Percentiles rank a stretch among this genome's conserved stretches.
Conservation (phyloP, 2,329 filamentous ascomycete genomes). For the Microcera coccophila region DNA sequence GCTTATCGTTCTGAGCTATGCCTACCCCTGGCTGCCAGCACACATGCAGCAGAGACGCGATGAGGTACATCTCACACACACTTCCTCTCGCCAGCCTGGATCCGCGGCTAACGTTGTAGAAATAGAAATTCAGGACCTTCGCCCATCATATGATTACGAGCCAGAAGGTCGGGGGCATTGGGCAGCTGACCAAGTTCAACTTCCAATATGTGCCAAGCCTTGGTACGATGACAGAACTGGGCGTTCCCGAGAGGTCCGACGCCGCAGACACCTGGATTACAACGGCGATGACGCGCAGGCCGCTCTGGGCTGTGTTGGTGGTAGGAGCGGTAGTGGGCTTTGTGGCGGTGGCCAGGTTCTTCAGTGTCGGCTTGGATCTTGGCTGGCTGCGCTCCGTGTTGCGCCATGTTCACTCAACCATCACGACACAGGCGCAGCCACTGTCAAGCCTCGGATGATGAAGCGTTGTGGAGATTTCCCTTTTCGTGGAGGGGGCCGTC, state of each 20-base stretch:
- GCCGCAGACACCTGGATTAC: slow-evolving; percentile 1
- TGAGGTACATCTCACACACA: slow-evolving; percentile 21
- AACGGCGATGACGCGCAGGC: background rate
- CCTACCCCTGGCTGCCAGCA: slow-evolving; percentile 34
- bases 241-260: slow-evolving; percentile 19
- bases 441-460: slow-evolving; percentile 4
- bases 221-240: slow-evolving; percentile 32
- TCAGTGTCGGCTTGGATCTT: slow-evolving; percentile 5
- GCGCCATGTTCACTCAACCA: slow-evolving; percentile 15
- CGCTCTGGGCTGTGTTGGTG: slow-evolving; percentile 18
- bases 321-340: slow-evolving; percentile 11
- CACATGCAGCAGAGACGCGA: slow-evolving; percentile 36
- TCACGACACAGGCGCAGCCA: slow-evolving; percentile 17
- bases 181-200: slow-evolving; percentile 60
- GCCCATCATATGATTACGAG: slow-evolving; percentile 54
- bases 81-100: background rate
- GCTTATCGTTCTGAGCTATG: slow-evolving; percentile 54
- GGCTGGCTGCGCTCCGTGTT: slow-evolving; percentile 14
- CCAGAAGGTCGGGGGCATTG: slow-evolving; percentile 58
- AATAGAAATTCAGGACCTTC: slow-evolving; percentile 25
- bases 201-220: slow-evolving; percentile 64
- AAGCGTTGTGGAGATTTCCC: too few relatives aligned
- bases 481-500: too few relatives aligned
- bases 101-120: slow-evolving; percentile 11
- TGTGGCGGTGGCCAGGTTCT: slow-evolving; percentile 13